Evolutionary conservation across 108 stramenopile genomes (phyloP).

Genomic region (Pseudonitzschia multiseries): DNA sequence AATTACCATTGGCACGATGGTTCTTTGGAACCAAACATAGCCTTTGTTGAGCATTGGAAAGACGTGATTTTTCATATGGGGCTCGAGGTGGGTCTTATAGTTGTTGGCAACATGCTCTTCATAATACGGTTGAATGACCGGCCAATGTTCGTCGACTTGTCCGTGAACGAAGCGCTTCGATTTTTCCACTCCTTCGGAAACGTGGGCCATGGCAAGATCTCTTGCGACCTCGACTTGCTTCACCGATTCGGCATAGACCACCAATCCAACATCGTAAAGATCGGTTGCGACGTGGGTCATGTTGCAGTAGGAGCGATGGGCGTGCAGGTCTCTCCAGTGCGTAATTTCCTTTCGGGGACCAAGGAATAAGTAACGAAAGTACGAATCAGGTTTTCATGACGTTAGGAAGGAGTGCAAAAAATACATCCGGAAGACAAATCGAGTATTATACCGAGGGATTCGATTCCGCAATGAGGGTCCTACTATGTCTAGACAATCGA

Average conservation of each 20-base stretch:
- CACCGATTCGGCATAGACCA: neutral
- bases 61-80: conserved; percentile 15
- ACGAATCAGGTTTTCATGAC: too few relatives aligned
- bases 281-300: conserved; percentile 30
- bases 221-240: neutral
- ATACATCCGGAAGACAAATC: neutral
- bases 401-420: too few relatives aligned
- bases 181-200: conserved; percentile 1
- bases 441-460: too few relatives aligned
- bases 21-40: neutral
- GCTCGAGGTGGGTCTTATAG: conserved; percentile 8
- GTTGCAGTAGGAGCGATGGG: conserved; percentile 30
- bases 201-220: neutral
- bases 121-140: conserved; percentile 14
- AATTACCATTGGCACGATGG: neutral
- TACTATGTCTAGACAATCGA: too few relatives aligned
- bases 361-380: too few relatives aligned
- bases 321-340: conserved; percentile 12
- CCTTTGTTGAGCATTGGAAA: neutral
- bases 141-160: conserved; percentile 19
- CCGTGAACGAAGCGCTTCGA: conserved; percentile 11
- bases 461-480: too few relatives aligned
- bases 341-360: conserved; percentile 36
- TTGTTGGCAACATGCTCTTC: conserved; percentile 9
- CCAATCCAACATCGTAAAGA: conserved; percentile 17